Percentiles rank a stretch among this genome's conserved stretches.
Conservation (phyloP, 2,329 filamentous ascomycete species). For the Colletotrichum sp. region DNA sequence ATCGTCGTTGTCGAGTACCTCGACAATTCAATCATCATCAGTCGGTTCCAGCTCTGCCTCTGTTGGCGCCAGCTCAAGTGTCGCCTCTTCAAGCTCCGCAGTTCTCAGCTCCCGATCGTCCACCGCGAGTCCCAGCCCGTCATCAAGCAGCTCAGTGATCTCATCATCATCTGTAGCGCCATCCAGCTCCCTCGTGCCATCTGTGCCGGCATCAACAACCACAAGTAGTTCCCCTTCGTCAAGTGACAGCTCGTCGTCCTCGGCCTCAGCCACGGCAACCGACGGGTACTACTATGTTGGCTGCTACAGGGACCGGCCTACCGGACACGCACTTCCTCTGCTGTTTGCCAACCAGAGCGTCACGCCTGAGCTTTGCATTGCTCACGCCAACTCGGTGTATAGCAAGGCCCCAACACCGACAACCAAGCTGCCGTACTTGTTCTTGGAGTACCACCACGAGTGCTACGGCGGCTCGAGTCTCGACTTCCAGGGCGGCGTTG, state of each 20-base stretch:
- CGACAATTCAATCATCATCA: not conserved
- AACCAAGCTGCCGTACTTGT: slow-evolving; percentile 30
- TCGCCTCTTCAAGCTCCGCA: not conserved
- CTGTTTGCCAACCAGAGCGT: slow-evolving; percentile 35
- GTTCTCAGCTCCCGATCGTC: not conserved
- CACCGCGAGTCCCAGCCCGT: not conserved
- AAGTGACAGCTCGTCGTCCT: not conserved
- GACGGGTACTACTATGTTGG: slow-evolving; percentile 33
- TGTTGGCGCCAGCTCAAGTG: not conserved
- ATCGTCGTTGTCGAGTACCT: not conserved
- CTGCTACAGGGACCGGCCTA: slow-evolving; percentile 31
- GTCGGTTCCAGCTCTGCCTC: not conserved
- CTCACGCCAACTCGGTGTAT: slow-evolving; percentile 30
- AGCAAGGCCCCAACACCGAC: slow-evolving; percentile 29
- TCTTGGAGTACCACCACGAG: slow-evolving; percentile 37
- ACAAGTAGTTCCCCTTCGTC: not conserved
- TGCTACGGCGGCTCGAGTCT: slow-evolving; percentile 33
- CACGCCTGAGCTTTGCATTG: slow-evolving; percentile 38
- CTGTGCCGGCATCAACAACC: slow-evolving; percentile 12
- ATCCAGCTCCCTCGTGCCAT: slow-evolving; percentile 12
- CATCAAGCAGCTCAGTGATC: not conserved
- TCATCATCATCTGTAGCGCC: not conserved
- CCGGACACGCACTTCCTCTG: slow-evolving; percentile 34
- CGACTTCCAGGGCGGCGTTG: slow-evolving; percentile 25
- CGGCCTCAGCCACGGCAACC: slow-evolving; percentile 24